Evolutionary conservation across 78 protist genomes (phyloP), one percentile per base, ranked within the genome.

Genomic region (Emiliania huxleyi): DNA sequence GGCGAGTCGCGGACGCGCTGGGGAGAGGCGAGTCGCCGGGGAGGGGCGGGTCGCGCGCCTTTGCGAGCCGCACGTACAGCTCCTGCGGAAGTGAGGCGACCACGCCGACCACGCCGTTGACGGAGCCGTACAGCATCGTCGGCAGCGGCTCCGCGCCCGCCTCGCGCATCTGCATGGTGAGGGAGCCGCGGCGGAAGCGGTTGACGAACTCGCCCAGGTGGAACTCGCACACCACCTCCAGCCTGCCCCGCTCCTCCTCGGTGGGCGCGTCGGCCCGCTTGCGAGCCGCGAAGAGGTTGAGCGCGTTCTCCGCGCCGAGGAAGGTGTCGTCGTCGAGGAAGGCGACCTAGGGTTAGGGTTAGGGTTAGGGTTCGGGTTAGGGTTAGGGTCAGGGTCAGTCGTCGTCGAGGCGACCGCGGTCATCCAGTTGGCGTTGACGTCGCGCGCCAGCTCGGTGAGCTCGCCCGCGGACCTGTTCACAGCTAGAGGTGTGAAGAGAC

Each of bases 151-250:
- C n/a, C 3, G 35, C 46, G 43, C 84, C 83, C 44, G 22, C 46
- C 62, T n/a, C 55, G 5, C 49, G 1, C 56, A 44, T 18, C 89
- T 40, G 69, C 92, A 84, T 81, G 21, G 75, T 75, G n/a, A 92
- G 85, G 29, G 91, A 83, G 48, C 94, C 91, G 49, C 49, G 88
- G 38, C 85, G 90, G 69, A 97, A 93, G 0, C 26, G 52, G 88
- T 97, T 97, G 75, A 97, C 91, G 33, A 45, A 69, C 75, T 96
- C 98, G 26, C 99, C 99, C 37, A 96, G 38, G 87, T 97, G 98
- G 94, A 52, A 96, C 48, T 93, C 96, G 15, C 97, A 98, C 26
- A 91, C 94, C 1, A 84, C 48, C 3, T 94, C 96, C 29, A 98
- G 94, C 23, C 96, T 69, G 35, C 26, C 77, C 6, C 97, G n/a